Percentiles rank a stretch among this genome's conserved stretches.
phyloP scores from a whole-genome alignment of 768 basidiomycete species.

The Leccinum imitatum region DNA sequence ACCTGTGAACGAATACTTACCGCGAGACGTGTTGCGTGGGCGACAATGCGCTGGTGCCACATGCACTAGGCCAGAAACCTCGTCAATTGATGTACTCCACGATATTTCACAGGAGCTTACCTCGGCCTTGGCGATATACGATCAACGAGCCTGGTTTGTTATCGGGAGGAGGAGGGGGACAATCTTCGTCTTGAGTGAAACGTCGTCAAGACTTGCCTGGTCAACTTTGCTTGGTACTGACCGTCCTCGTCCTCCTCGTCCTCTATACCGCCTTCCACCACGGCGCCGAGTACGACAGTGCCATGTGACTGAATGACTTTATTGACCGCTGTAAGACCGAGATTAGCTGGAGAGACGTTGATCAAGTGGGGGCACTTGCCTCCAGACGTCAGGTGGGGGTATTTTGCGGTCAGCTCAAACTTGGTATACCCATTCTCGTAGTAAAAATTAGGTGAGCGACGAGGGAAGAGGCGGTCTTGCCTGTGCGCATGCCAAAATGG shows the following conservation, averaged over 20 bases:
- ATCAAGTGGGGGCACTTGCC: slow-evolving; percentile 18
- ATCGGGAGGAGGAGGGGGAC: slow-evolving; percentile 40
- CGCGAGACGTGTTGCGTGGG: slow-evolving; percentile 15
- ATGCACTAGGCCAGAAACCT: slow-evolving; percentile 18
- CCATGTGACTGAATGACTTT: slow-evolving; percentile 47
- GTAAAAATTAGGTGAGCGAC: slow-evolving; percentile 26
- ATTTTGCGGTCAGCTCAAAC: slow-evolving; percentile 28
- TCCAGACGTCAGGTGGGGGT: slow-evolving; percentile 49
- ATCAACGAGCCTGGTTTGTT: slow-evolving; percentile 50
- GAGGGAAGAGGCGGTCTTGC: slow-evolving; percentile 19
- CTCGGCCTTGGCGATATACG: slow-evolving; percentile 36
- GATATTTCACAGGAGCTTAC: slow-evolving; percentile 12
- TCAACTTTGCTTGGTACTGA: slow-evolving; percentile 14
- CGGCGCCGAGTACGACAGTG: slow-evolving; percentile 45
- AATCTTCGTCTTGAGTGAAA: slow-evolving; percentile 6
- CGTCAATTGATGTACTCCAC: background rate
- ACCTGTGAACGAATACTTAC: slow-evolving; percentile 9
- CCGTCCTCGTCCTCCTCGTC: slow-evolving; percentile 33
- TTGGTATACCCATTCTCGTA: slow-evolving; percentile 27
- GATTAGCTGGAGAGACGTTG: slow-evolving; percentile 4
- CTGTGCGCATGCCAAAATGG: slow-evolving; percentile 23
- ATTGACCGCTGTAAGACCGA: slow-evolving; percentile 44
- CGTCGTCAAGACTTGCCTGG: slow-evolving; percentile 13
- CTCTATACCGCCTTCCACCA: slow-evolving; percentile 44
- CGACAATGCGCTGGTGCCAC: slow-evolving; percentile 22